Conservation (phyloP, 768 basidiomycete species). For the Leccinum olivaceopallidum region DNA sequence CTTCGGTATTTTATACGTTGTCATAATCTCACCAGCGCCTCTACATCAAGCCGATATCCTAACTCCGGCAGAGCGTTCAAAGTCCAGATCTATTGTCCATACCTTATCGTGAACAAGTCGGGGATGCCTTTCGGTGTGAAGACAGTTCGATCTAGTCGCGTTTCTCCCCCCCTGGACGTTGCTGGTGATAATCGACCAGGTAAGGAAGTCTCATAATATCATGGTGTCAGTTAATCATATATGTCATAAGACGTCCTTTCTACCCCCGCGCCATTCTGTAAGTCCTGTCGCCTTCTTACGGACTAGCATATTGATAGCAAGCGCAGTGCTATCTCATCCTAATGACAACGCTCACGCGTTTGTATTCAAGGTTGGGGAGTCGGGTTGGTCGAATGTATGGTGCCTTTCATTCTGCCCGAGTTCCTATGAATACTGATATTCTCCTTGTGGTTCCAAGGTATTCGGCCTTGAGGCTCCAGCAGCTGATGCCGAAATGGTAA, state of each 20-base stretch:
- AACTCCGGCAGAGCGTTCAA: slow-evolving; percentile 95
- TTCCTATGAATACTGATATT: slow-evolving; percentile 7
- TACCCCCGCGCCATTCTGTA: slow-evolving; percentile 77
- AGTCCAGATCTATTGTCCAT: slow-evolving; percentile 92
- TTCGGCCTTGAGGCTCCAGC: slow-evolving; percentile 89
- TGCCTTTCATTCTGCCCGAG: slow-evolving; percentile 7
- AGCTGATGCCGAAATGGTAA: slow-evolving; percentile 82
- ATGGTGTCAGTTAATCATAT: slow-evolving; percentile 19
- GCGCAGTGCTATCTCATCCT: slow-evolving; percentile 82
- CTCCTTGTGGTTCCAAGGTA: slow-evolving; percentile 44
- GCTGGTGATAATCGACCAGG: slow-evolving; percentile 79
- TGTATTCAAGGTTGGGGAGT: slow-evolving; percentile 76
- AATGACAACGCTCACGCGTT: slow-evolving; percentile 81
- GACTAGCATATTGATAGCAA: slow-evolving; percentile 8
- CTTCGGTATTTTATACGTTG: not conserved
- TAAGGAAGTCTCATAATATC: slow-evolving; percentile 27
- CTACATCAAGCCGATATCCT: slow-evolving; percentile 59
- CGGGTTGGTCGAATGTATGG: slow-evolving; percentile 83
- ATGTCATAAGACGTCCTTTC: slow-evolving; percentile 43
- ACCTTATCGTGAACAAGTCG: slow-evolving; percentile 90
- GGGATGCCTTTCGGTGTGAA: slow-evolving; percentile 77
- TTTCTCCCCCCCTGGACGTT: slow-evolving; percentile 69
- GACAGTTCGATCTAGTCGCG: slow-evolving; percentile 59
- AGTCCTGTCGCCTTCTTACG: slow-evolving; percentile 33
- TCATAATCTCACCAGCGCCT: slow-evolving; percentile 8